Evolutionary conservation across 345 rosid genomes (phyloP), one percentile per base, ranked within the genome.

Genomic region (Capsella bursapastoris): DNA sequence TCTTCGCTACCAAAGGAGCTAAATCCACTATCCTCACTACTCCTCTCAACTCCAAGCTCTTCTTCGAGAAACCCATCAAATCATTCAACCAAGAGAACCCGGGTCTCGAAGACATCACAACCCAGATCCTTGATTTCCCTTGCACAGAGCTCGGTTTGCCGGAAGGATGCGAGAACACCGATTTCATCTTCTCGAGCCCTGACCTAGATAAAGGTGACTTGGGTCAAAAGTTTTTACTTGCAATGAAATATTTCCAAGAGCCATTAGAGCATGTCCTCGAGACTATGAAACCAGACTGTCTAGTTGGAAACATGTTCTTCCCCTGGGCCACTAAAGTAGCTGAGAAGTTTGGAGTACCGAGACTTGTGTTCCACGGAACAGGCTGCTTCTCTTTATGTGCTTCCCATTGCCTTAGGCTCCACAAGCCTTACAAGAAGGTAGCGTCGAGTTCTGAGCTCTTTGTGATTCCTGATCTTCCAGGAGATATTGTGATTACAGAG

Each of bases 281-380:
- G 51, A 79, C 85, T 25, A 31, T 53, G 57, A 75, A 44, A 37
- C 84, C 90, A 12, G 84, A 84, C 55, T 86, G 89, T 73, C 79
- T 86, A 0, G 83, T 89, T 4, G 90, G 86, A 1, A 87, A 89
- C 70, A 68, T 82, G 84, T 81, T 84, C 79, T 78, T 85, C 35
- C 86, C 91, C 14, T 87, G 91, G 91, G 80, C 90, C 1, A 77
- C 86, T 9, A 77, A 81, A 67, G 74, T 72, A 4, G 87, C 95
- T 4, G 68, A 53, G 61, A 84, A 84, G 66, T 81, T 81, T 14
- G 82, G 74, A 12, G 84, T 89, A 2, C 87, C 89, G 3, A 82
- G 90, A 50, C 72, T 84, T 61, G 80, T 83, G 43, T 87, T 90
- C 67, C 81, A 81, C 31, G 96, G 96, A 34, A 72, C 48, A 7